Conservation (phyloP, 2,329 filamentous ascomycete species). For the Scedosporium dehoogii region DNA sequence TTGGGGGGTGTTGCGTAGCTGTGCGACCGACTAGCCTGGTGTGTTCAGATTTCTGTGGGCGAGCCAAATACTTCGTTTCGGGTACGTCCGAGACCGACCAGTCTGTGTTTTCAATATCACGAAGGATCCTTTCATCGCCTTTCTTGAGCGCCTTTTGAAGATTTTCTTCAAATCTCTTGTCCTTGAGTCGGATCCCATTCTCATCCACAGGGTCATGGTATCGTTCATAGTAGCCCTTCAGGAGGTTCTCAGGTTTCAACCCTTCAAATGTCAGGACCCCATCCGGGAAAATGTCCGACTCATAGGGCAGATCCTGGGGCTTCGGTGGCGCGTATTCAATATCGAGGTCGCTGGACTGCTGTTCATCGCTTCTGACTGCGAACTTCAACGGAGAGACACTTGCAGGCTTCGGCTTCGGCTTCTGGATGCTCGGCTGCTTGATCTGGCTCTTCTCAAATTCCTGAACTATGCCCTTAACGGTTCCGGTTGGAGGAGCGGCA, state of each 20-base stretch:
- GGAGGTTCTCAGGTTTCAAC: slow-evolving; percentile 46
- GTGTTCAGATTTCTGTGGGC: slow-evolving; percentile 6
- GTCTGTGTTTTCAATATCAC: slow-evolving; percentile 52
- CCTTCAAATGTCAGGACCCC: slow-evolving; percentile 45
- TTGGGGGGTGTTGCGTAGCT: slow-evolving; percentile 11
- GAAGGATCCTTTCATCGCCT: slow-evolving; percentile 57
- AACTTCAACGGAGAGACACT: slow-evolving; percentile 49
- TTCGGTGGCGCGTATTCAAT: slow-evolving; percentile 84
- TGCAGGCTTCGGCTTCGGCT: slow-evolving; percentile 45
- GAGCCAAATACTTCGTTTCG: slow-evolving; percentile 27
- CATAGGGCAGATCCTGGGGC: slow-evolving; percentile 54
- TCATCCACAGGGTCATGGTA: slow-evolving; percentile 57
- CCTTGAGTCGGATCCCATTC: slow-evolving; percentile 52
- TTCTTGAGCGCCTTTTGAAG: slow-evolving; percentile 41
- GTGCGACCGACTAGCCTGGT: slow-evolving; percentile 14
- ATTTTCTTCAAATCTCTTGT: slow-evolving; percentile 49
- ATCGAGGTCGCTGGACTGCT: slow-evolving; percentile 53
- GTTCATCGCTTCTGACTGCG: slow-evolving; percentile 47
- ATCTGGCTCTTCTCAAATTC: slow-evolving; percentile 53
- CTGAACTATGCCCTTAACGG: slow-evolving; percentile 47
- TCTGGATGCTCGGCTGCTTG: slow-evolving; percentile 50
- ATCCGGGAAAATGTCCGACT: slow-evolving; percentile 58
- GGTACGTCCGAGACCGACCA: slow-evolving; percentile 50
- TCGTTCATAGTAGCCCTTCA: slow-evolving; percentile 51
- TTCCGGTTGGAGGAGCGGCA: slow-evolving; percentile 50